Evolutionary conservation across 2,329 filamentous ascomycete species (phyloP).

Genomic region (Venturia asperata): DNA sequence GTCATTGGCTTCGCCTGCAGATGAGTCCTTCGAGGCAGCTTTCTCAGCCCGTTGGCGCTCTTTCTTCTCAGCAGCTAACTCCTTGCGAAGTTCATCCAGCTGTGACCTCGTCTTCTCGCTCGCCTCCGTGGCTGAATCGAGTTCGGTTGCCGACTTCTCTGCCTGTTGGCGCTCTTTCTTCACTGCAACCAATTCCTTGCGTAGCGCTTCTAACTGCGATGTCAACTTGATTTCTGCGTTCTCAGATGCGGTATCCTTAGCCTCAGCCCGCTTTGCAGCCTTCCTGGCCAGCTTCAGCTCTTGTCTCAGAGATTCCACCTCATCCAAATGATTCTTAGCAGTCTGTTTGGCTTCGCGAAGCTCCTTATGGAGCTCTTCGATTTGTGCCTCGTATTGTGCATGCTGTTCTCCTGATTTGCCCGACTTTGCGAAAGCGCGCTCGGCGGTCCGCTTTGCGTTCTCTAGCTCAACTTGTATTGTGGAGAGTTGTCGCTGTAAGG

Average conservation of each 20-base stretch:
- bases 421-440: slow-evolving; percentile 48
- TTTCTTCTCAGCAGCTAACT: slow-evolving; percentile 45
- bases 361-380: slow-evolving; percentile 33
- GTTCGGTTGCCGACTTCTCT: slow-evolving; percentile 37
- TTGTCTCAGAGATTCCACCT: slow-evolving; percentile 31
- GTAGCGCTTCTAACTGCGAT: slow-evolving; percentile 40
- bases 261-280: slow-evolving; percentile 7
- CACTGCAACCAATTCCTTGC: slow-evolving; percentile 45
- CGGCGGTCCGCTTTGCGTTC: slow-evolving; percentile 65
- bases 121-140: neutral
- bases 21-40: neutral
- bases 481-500: slow-evolving; percentile 69
- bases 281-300: slow-evolving; percentile 24
- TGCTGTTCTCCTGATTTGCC: slow-evolving; percentile 45
- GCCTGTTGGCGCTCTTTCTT: slow-evolving; percentile 45
- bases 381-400: slow-evolving; percentile 35
- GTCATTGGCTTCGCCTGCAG: neutral
- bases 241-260: slow-evolving; percentile 22
- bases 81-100: slow-evolving; percentile 43
- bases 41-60: slow-evolving; percentile 40
- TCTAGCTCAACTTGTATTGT: slow-evolving; percentile 75
- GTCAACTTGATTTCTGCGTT: slow-evolving; percentile 25
- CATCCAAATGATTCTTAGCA: slow-evolving; percentile 11
- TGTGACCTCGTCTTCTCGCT: slow-evolving; percentile 30
- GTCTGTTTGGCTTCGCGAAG: slow-evolving; percentile 17